phyloP scores from a whole-genome alignment of 257 asterid genomes.

The Datura wrightii region DNA sequence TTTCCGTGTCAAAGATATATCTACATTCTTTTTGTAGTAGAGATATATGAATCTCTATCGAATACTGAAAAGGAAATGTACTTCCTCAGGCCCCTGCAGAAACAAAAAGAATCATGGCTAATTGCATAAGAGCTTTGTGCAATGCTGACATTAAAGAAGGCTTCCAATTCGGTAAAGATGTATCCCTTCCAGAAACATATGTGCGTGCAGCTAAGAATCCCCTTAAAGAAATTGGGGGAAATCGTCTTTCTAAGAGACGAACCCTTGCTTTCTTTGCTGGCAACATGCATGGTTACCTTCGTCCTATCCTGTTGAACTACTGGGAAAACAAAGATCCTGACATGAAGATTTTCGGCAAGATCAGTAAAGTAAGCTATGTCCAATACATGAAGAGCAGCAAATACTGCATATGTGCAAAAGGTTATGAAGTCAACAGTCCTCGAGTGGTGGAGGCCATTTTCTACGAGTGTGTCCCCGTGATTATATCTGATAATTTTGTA shows the following conservation, averaged over 20 bases:
- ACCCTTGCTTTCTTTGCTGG: conserved; percentile 95
- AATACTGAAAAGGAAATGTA: not conserved
- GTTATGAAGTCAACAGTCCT: conserved; percentile 90
- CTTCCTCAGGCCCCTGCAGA: conserved; percentile 75
- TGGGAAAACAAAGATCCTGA: conserved; percentile 90
- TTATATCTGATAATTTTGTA: conserved; percentile 84
- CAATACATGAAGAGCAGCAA: conserved; percentile 93
- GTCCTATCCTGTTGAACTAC: conserved; percentile 64
- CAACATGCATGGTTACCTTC: conserved; percentile 90
- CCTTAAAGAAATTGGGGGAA: conserved; percentile 73
- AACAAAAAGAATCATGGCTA: conserved; percentile 65
- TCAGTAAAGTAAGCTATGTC: conserved; percentile 63
- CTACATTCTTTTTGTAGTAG: conserved; percentile 8
- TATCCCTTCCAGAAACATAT: conserved; percentile 80
- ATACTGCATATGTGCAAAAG: conserved; percentile 88
- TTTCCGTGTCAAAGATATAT: not conserved
- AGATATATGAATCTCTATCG: not conserved
- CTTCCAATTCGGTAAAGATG: conserved; percentile 78
- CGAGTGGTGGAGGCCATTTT: conserved; percentile 95
- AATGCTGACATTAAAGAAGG: conserved; percentile 79
- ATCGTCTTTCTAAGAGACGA: conserved; percentile 64
- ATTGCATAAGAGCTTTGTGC: conserved; percentile 83
- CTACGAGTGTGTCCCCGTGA: conserved; percentile 94
- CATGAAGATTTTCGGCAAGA: conserved; percentile 68
- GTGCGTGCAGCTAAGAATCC: conserved; percentile 61